Evolutionary conservation across 768 basidiomycete genomes (phyloP), one percentile per base, ranked within the genome.

Genomic region (Leccinum obscurum): DNA sequence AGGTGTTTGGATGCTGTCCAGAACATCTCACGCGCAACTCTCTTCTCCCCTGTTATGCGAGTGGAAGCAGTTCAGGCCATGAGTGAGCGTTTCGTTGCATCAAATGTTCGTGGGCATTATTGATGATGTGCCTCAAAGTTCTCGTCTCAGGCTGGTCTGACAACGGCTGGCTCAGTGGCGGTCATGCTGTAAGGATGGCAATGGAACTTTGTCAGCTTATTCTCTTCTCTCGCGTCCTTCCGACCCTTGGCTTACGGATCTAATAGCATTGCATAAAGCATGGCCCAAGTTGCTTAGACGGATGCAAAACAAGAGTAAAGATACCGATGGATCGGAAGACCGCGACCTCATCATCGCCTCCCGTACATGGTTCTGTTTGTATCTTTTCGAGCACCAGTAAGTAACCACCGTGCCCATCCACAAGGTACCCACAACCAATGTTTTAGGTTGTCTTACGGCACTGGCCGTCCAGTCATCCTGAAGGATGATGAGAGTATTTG

Each of bases 111-210:
- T 54, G 26, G 2, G 52, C 14, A 10, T 17, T 20, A 46, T 46
- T 59, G 55, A 56, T 61, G 28, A 59, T 52, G 3, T 26, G 49
- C 49, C 58, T 52, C 22, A 59, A 95, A 95, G 92, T 95, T 59
- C 80, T 97, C 54, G 87, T 96, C 20, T 90, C 95, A 37, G 93
- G 94, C 6, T 98, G 93, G 90, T 94, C 92, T 17, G 93, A 95
- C 65, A 93, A 93, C 67, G 93, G 93, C n/a, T 95, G 94, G 94
- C 73, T 97, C 37, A 93, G 90, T 65, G 92, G 93, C 10, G 94
- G 92, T 10, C 95, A 97, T 75, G 95, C 95, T n/a, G 93, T 97
- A 9, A 84, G 95, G 54, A 95, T 98, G 92, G 95, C 93, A 44
- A 87, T 97, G 81, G 95, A 98, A 70, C 79, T 95, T 55, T 93